Evolutionary conservation across 1,284 basidiomycete genomes (phyloP), one percentile per base, ranked within the genome.

Genomic region (Laetiporus sulphureus): DNA sequence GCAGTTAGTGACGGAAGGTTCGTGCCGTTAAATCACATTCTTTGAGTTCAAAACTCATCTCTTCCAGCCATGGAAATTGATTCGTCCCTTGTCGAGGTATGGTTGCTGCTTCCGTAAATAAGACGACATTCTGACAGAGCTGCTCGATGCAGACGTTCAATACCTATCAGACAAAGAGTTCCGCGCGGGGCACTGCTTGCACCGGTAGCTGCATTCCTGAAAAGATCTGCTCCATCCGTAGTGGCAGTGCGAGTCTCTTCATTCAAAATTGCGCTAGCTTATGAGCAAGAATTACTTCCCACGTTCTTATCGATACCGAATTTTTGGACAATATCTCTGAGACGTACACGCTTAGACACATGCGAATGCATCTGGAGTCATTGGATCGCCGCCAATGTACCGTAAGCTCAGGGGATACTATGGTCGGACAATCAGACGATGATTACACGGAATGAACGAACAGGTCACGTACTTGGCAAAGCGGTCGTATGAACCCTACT

Each of bases 191-290:
- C 22, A 58, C 66, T 10, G 45, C 72, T 12, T 90, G 87, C 56
- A 74, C 67, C 1, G 71, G 68, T 12, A 69, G 70, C 8, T 90
- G 87, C 54, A 59, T 71, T 16, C 45, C 60, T 3, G 85, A 85
- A 10, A 86, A 75, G 61, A 79, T 90, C 32, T 91, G 87, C 58
- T 91, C 88, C 56, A 85, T 90, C 38, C 73, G 84, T 13, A 27
- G 25, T 27, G 25, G 8, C 8, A 27, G 25, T 13, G 25, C 25
- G 25, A 27, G 25, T 13, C 25, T 27, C 13, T 13, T 27, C 25
- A 8, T 27, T 13, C 25, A 27, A 13, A 27, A 27, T 27, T 27
- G 25, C 13, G 8, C n/a, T n/a, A n/a, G n/a, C n/a, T n/a, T n/a
- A n/a, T n/a, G n/a, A n/a, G n/a, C n/a, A n/a, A n/a, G n/a, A n/a